These are phyloP conservation scores for Eruca vesicaria DNA, from an alignment of 441 rosid species.

Conservation along the genomic window DNA sequence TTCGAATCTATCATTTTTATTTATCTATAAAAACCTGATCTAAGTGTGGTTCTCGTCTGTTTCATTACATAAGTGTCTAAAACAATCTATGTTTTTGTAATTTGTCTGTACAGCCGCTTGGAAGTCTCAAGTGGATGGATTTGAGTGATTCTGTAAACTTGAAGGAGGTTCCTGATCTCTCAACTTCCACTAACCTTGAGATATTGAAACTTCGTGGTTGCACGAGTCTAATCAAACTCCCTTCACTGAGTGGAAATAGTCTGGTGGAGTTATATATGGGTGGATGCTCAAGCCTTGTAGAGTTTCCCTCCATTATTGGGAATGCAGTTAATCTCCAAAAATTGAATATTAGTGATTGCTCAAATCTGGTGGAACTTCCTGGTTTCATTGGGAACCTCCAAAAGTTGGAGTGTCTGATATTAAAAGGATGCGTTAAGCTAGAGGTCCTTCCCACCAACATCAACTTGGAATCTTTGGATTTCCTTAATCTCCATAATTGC, in stretches of 20 bases:
- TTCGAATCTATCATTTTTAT: too few species aligned
- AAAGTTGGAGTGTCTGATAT: neutral
- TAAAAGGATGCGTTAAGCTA: neutral
- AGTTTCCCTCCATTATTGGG: neutral
- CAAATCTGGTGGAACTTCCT: neutral
- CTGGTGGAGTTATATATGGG: neutral
- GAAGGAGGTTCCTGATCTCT: conserved; percentile 30
- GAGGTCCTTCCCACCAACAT: neutral
- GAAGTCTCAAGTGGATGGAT: conserved; percentile 16
- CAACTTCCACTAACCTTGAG: neutral
- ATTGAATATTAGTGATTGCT: neutral
- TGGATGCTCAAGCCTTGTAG: neutral
- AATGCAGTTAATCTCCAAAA: neutral
- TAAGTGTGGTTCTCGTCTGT: too few species aligned
- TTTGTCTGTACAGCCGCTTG: neutral
- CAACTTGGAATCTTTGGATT: neutral
- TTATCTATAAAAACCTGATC: too few species aligned
- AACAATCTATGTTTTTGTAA: too few species aligned
- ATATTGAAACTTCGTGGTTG: neutral
- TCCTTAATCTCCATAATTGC: neutral
- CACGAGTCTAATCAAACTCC: neutral
- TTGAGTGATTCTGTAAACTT: conserved; percentile 7
- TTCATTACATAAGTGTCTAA: too few species aligned
- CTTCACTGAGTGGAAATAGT: neutral
- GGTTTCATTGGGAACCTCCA: neutral